phyloP scores from a whole-genome alignment of 2,329 filamentous ascomycete genomes.

The Sordariomycetes sp. region DNA sequence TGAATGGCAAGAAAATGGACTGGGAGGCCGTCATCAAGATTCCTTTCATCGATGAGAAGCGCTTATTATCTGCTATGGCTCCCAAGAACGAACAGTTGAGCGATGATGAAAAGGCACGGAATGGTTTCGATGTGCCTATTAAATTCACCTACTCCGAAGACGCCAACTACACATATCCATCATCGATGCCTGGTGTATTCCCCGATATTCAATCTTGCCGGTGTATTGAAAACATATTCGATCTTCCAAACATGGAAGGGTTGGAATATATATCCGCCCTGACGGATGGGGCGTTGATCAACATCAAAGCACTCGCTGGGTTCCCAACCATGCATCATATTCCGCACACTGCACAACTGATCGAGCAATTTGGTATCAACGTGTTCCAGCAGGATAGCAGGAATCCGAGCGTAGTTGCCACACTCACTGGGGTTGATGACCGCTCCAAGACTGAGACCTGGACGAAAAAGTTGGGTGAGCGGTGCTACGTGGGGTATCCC shows the following conservation, averaged over 20 bases:
- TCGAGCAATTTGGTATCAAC: constrained; percentile 71
- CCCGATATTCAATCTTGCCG: constrained; percentile 79
- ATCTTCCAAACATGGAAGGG: constrained; percentile 85
- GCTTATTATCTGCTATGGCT: constrained; percentile 76
- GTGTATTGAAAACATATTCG: constrained; percentile 94
- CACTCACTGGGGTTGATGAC: constrained; percentile 63
- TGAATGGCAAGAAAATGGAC: constrained; percentile 99
- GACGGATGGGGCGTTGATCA: constrained; percentile 75
- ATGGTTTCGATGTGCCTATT: constrained; percentile 83
- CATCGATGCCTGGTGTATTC: constrained; percentile 81
- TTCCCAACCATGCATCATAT: constrained; percentile 87
- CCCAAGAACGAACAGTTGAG: constrained; percentile 73
- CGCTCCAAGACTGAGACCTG: constrained; percentile 64
- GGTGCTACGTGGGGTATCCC: constrained; percentile 86
- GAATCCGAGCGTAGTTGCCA: constrained; percentile 94
- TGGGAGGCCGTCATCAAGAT: constrained; percentile 99
- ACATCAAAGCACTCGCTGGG: constrained; percentile 74
- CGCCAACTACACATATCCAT: constrained; percentile 74
- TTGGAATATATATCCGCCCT: constrained; percentile 78
- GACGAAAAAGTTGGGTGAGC: constrained; percentile 71
- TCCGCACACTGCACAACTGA: constrained; percentile 68
- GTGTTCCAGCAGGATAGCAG: constrained; percentile 94
- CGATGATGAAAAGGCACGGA: constrained; percentile 70
- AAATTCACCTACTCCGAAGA: constrained; percentile 84
- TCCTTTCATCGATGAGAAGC: constrained; percentile 91